Evolutionary conservation across 495 filamentous ascomycete species (phyloP).

Genomic region (Podospora australis): DNA sequence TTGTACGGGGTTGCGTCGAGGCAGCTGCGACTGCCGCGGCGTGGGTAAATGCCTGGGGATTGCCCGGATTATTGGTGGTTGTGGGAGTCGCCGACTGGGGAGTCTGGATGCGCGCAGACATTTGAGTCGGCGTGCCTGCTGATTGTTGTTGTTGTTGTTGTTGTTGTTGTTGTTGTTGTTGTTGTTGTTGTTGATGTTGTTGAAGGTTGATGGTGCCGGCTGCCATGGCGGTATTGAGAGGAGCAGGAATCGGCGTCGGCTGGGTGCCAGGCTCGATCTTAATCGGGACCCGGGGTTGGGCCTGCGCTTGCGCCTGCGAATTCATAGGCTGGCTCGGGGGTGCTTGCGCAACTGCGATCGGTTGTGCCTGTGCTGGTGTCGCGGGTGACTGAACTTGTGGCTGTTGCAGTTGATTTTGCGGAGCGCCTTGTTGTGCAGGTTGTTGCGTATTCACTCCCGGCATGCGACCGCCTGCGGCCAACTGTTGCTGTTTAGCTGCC

Average conservation of each 20-base stretch:
- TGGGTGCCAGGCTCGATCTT: slow-evolving; percentile 38
- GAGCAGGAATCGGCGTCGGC: slow-evolving; percentile 29
- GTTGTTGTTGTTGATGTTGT: no score
- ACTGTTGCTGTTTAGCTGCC: slow-evolving; percentile 46
- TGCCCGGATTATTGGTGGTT: slow-evolving; percentile 29
- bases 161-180: no score
- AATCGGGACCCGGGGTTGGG: slow-evolving; percentile 21
- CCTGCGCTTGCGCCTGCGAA: slow-evolving; percentile 29
- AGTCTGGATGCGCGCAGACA: slow-evolving; percentile 39
- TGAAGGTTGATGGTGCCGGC: slow-evolving; percentile 31
- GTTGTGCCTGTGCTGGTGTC: slow-evolving; percentile 19
- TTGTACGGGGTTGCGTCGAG: slow-evolving; percentile 37
- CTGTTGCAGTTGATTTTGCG: slow-evolving; percentile 16
- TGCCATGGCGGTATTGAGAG: slow-evolving; percentile 42
- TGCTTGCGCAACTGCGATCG: slow-evolving; percentile 12
- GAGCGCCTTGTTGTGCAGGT: slow-evolving; percentile 6
- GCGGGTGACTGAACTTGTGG: slow-evolving; percentile 19
- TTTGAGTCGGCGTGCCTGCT: slow-evolving; percentile 39
- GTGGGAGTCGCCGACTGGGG: slow-evolving; percentile 42
- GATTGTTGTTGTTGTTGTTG: no score
- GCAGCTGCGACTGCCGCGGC: slow-evolving; percentile 33
- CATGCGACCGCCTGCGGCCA: slow-evolving; percentile 29
- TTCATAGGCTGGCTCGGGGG: slow-evolving; percentile 11
- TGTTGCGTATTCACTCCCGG: slow-evolving; percentile 19
- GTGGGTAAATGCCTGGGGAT: slow-evolving; percentile 42